Evolutionary conservation across 805 yeast species (phyloP), one percentile per base, ranked within the genome.

Genomic region (Suhomyces vadensis): DNA sequence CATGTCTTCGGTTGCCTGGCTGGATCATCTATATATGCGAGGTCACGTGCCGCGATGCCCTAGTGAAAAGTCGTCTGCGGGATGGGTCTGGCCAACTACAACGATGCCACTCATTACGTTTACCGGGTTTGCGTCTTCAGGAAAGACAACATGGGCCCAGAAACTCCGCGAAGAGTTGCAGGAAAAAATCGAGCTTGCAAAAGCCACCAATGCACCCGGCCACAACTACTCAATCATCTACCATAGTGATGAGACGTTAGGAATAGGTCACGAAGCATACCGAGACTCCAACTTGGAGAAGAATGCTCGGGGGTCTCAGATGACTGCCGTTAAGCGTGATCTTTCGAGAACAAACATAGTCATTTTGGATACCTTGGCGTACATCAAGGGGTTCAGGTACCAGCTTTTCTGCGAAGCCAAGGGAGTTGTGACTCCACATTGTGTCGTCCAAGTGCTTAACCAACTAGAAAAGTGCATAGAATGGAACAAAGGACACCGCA

Each of bases 351-450:
- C 76, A 23, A 82, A 79, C 16, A 74, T 94, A 22, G 97, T 94
- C 1, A 81, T 94, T 13, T 73, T 94, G 42, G 99, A 94, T 61
- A 79, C 94, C 1, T 71, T 90, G 55, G 82, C 87, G 31, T 94
- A 94, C 61, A 94, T 94, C 56, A 94, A 94, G 60, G 99, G 99
- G 0, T 90, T 91, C 62, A 73, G 99, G 48, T 94, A 94, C 65
- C 99, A 94, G 64, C 71, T 94, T 42, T 90, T 81, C 62, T 91
- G 97, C 64, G 99, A 94, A 63, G 91, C 96, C 29, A 92, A 91
- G 61, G 85, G 89, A 1, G 71, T 82, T 21, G 75, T 82, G 13
- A 90, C 97, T 1, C 83, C 94, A 2, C 85, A 87, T 50, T 85
- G 95, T 57, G 86, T 91, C 29, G 71, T 92, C 1, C 91, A 92